phyloP scores from a whole-genome alignment of 345 rosid genomes.

The Eucalyptus cloeziana region DNA sequence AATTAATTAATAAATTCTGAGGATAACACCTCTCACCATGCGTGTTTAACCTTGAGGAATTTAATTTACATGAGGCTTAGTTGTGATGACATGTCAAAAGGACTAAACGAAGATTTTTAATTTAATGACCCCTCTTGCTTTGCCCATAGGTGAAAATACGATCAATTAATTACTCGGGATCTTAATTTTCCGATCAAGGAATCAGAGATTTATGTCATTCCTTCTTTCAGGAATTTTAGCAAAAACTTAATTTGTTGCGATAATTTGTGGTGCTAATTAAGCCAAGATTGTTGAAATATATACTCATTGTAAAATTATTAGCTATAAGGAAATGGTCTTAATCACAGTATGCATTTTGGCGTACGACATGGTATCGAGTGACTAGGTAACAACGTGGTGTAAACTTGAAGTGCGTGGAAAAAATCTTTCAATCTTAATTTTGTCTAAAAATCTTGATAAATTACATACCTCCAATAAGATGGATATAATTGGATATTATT shows the following conservation, averaged over 20 bases:
- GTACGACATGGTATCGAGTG: not conserved
- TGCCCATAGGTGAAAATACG: not conserved
- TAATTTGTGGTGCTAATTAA: not conserved
- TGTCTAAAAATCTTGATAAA: not conserved
- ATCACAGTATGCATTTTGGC: fast-evolving
- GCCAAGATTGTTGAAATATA: not conserved
- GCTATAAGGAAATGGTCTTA: not conserved
- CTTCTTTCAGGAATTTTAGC: not conserved
- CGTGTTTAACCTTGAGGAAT: not conserved
- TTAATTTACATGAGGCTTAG: not conserved
- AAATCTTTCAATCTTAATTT: not conserved
- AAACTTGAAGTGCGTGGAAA: not conserved
- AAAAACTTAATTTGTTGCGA: not conserved
- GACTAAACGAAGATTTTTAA: not conserved
- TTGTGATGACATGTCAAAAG: not conserved
- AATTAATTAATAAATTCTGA: not conserved
- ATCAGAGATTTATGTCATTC: fast-evolving
- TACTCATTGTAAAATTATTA: not conserved
- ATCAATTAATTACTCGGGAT: not conserved
- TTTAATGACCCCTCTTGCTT: not conserved
- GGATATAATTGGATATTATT: not conserved
- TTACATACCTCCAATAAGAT: not conserved
- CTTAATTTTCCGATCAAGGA: fast-evolving
- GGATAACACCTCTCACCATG: not conserved
- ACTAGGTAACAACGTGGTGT: not conserved